A percentile compares a stretch with the other conserved stretches of the same genome.
Conservation (phyloP, 2,329 filamentous ascomycete species). For the Fusarium foetens region DNA sequence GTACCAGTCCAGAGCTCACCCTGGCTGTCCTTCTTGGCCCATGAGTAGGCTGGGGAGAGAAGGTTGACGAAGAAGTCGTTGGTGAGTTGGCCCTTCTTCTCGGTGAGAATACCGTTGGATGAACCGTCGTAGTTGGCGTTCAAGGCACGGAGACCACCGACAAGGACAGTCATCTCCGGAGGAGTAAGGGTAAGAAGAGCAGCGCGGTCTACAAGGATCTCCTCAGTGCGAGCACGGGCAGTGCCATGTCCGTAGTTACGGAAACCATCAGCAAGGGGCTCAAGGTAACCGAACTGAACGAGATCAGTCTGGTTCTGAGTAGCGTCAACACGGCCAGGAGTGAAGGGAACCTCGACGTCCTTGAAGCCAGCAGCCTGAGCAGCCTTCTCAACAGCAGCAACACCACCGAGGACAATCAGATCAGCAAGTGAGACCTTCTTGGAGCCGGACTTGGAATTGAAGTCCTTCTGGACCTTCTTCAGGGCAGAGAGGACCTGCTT, state of each 20-base stretch:
- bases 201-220: conserved; percentile 77
- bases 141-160: conserved; percentile 77
- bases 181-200: conserved; percentile 75
- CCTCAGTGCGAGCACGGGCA: conserved; percentile 70
- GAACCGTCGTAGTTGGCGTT: conserved; percentile 79
- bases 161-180: conserved; percentile 75
- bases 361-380: conserved; percentile 56
- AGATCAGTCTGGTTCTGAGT: conserved; percentile 77
- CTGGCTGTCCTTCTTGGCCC: conserved; percentile 59
- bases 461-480: conserved; percentile 72
- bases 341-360: conserved; percentile 73
- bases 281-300: conserved; percentile 70
- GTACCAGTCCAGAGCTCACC: conserved; percentile 70
- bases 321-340: conserved; percentile 77
- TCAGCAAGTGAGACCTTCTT: conserved; percentile 85
- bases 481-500: conserved; percentile 69
- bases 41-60: conserved; percentile 72
- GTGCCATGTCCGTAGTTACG: conserved; percentile 78
- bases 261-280: conserved; percentile 80
- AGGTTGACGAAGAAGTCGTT: conserved; percentile 88
- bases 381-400: conserved; percentile 77
- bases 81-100: conserved; percentile 72
- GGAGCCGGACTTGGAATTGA: conserved; percentile 61
- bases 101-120: conserved; percentile 73
- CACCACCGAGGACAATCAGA: conserved; percentile 79